Evolutionary conservation across 148 eudicot species (phyloP), one percentile per base, ranked within the genome.

Genomic region (Rhododendron mucronatum): DNA sequence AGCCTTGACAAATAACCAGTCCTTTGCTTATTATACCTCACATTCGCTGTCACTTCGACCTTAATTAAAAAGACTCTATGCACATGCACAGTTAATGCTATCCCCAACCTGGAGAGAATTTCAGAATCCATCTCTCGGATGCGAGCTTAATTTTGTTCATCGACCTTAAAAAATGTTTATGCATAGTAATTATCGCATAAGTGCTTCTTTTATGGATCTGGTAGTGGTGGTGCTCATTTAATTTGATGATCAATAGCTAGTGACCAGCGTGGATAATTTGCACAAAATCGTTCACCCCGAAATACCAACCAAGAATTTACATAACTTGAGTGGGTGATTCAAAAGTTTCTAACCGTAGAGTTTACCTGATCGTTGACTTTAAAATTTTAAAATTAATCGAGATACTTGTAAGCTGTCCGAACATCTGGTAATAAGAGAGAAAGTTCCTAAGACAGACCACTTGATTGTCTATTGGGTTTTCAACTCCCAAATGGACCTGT

Each of bases 1-100:
- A 83, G 65, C 37, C 88, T 88, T 86, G 90, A 82, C 90, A 86
- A 86, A 79, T 86, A 59, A 86, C 53, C 90, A 88, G 88, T 88
- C 90, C 82, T 6, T 88, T 86, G 84, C 84, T 55, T 39, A 57
- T 73, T 86, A 44, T 41, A 80, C 84, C 90, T 86, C 71, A 86
- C 33, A 26, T 88, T 88, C 88, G 35, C 18, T 33, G 86, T n/a
- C 86, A 18, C 13, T 57, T 81, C 88, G 88, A 83, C 90, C 90
- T 82, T 14, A 81, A 81, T 82, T 14, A 81, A 81, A 28, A 50
- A 10, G 26, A 30, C 59, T 30, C 41, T 59, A 55, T 16, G 59
- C 20, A 13, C 61, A 55, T 55, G 6, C 61, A 55, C 61, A 55
- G 16, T 55, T 5, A 55, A 55, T 55, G 61, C 61, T 16, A 51